Evolutionary conservation across 106 monocot species (phyloP).

Genomic region (Cymbidium sinense): DNA sequence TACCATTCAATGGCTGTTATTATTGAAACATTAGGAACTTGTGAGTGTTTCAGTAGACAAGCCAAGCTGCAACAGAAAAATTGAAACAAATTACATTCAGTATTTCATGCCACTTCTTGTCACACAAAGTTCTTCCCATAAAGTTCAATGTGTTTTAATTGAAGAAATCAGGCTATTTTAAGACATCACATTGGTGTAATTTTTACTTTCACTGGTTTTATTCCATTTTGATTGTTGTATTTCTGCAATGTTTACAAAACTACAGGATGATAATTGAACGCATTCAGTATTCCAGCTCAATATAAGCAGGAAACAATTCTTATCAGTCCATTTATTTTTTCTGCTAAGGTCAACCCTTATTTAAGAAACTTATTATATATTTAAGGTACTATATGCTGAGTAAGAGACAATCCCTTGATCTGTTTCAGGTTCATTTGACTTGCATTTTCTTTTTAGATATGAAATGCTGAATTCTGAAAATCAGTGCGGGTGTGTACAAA

Average conservation of each 20-base stretch:
- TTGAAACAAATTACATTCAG: background rate
- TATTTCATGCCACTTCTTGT: background rate
- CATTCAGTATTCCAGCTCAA: background rate
- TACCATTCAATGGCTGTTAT: background rate
- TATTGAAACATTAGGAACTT: background rate
- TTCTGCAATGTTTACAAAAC: no score
- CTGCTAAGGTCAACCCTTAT: background rate
- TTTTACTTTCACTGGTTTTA: background rate
- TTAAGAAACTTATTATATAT: background rate
- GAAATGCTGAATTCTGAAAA: background rate
- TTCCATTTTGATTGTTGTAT: background rate
- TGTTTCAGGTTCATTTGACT: background rate
- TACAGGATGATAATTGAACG: background rate
- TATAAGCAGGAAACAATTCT: background rate
- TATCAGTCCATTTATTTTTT: background rate
- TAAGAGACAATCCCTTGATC: background rate
- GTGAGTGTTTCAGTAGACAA: background rate
- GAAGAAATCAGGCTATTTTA: background rate
- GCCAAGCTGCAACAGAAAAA: background rate
- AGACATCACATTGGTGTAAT: no score
- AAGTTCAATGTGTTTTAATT: background rate
- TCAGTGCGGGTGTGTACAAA: background rate
- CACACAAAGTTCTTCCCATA: background rate
- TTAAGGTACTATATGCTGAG: background rate
- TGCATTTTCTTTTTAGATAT: background rate